Evolutionary conservation across 208 protist species (phyloP).

Genomic region (Acanthamoeba sp.): DNA sequence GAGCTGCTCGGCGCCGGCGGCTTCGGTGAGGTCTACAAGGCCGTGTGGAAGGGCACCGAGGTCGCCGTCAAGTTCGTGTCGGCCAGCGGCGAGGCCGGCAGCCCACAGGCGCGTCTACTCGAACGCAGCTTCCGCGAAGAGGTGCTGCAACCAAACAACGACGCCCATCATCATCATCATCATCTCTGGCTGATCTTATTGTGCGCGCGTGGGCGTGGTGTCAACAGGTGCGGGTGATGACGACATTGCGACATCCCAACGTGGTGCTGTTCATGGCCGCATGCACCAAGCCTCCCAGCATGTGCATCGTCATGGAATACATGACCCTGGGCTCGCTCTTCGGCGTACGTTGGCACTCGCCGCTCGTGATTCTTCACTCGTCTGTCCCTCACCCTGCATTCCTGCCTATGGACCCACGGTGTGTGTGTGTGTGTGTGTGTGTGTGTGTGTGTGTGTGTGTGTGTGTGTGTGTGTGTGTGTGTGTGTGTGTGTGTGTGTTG

Average conservation of each 20-base stretch:
- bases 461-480: too few relatives aligned
- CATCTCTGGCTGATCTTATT: not conserved
- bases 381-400: not conserved
- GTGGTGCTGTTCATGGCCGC: conserved; percentile 43
- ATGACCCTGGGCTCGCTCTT: conserved; percentile 36
- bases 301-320: conserved; percentile 69
- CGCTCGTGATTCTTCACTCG: not conserved
- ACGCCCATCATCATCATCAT: not conserved
- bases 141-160: not conserved
- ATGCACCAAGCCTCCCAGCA: not conserved
- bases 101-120: not conserved
- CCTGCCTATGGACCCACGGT: too few relatives aligned
- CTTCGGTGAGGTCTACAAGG: conserved; percentile 36
- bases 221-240: not conserved
- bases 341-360: not conserved
- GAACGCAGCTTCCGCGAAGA: conserved; percentile 8
- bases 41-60: conserved; percentile 55
- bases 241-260: conserved; percentile 19
- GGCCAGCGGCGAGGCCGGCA: not conserved
- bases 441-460: too few relatives aligned
- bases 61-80: conserved; percentile 31
- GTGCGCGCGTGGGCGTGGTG: too few relatives aligned
- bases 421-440: too few relatives aligned
- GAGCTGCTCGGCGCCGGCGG: not conserved
- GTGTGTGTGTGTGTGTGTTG: too few relatives aligned